Base-by-base conservation (phyloP, 148 eudicot species). In the Limonium bicolor region DNA sequence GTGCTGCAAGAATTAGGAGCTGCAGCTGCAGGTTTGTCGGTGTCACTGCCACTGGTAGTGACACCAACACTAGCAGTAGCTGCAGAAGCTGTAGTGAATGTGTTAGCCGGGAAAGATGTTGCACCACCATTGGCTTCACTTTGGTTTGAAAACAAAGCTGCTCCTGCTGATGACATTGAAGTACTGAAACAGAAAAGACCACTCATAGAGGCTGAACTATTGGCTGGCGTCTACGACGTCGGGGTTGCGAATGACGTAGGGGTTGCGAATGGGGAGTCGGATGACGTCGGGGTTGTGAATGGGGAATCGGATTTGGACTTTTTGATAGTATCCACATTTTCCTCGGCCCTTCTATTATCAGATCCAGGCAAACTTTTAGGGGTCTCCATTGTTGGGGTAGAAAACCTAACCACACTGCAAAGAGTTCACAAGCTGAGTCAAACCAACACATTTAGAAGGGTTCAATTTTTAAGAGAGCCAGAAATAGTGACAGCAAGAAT, bases 81-180 rank as follows among this genome's bases (percentile, higher is more conserved):
- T 49, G 48, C 46, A 24, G 70, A 16, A 27, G 65, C 23, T 16
- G 48, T 26, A 24, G n/a, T n/a, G n/a, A n/a, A n/a, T n/a, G 6
- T 37, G n/a, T 39, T 34, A 26, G 57, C 39, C 1, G 32, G 8
- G 40, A 22, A 16, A 7, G 52, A 50, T 17, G 57, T 14, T 1
- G 56, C 19, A 23, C n/a, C 33, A 36, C 68, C 65, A 55, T 62
- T 67, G 31, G 70, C 45, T 18, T 50, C 36, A 46, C 48, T 29
- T 38, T 55, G 53, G 27, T 49, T 42, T 48, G 69, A 56, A 55
- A 56, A 11, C 43, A 73, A 30, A 10, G 54, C 33, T 17, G 54
- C 39, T 20, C 58, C 36, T 8, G 49, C 16, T 13, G 55, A 47
- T 51, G 79, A 24, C 25, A 60, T 61, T 45, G 74, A 58, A 56